Evolutionary conservation across 2,329 filamentous ascomycete species (phyloP).

Genomic region (Lecanicillium sp.): DNA sequence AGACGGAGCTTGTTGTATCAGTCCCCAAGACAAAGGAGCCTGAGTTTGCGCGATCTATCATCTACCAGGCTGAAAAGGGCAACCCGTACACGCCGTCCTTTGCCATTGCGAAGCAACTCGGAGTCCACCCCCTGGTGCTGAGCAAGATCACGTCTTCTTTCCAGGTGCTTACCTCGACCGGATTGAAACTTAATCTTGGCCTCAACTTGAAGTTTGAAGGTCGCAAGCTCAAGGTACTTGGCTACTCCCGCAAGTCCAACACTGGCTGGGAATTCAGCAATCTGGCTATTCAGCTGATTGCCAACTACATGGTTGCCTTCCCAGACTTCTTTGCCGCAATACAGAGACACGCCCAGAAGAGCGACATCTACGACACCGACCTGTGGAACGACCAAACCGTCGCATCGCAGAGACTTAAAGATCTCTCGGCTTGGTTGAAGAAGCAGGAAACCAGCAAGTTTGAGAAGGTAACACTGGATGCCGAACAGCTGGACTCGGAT

Average conservation of each 20-base stretch:
- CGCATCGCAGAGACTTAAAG: conserved; percentile 78
- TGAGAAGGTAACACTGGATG: conserved; percentile 91
- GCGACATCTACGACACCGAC: conserved; percentile 76
- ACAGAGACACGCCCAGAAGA: conserved; percentile 76
- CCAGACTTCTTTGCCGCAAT: conserved; percentile 93
- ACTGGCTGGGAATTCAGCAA: conserved; percentile 95
- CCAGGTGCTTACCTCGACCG: conserved; percentile 70
- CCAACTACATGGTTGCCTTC: conserved; percentile 87
- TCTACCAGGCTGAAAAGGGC: conserved; percentile 59
- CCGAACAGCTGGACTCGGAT: conserved; percentile 90
- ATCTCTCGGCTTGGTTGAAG: conserved; percentile 92
- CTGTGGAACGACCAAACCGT: conserved; percentile 70
- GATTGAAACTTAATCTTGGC: conserved; percentile 80
- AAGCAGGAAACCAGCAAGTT: conserved; percentile 85
- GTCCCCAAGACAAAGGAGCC: conserved; percentile 65
- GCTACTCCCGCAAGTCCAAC: conserved; percentile 81
- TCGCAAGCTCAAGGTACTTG: conserved; percentile 90
- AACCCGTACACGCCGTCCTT: conserved; percentile 82
- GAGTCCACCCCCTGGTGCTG: conserved; percentile 77
- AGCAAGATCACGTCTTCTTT: conserved; percentile 97
- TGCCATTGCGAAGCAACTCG: conserved; percentile 75
- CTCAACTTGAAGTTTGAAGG: conserved; percentile 96
- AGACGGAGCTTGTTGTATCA: conserved; percentile 73
- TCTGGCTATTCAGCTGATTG: conserved; percentile 72
- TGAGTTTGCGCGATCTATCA: conserved; percentile 74